Base-by-base conservation (phyloP, 805 yeast genomes). In the Candida xyloterini region DNA sequence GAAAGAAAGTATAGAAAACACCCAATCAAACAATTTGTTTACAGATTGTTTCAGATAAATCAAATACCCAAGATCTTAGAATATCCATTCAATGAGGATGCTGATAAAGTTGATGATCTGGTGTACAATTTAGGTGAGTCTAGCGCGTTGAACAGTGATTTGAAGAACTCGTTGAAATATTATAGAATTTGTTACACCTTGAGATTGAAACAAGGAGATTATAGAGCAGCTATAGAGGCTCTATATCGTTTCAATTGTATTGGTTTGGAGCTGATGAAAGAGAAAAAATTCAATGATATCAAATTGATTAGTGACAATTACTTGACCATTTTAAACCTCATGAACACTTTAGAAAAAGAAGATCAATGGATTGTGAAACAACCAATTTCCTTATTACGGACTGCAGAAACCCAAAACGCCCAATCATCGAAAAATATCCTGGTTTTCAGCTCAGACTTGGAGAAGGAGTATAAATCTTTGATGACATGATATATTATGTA, bases 181-280 rank as follows among this genome's bases (percentile, higher is more conserved):
- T 76, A 70, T 60, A 67, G 76, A 46, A 65, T 77, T 13, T 60
- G 74, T 32, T 76, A 75, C 48, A 57, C 79, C 0, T 71, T 79
- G 67, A 64, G 80, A 43, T 66, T 65, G 35, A 68, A 69, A 25
- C 57, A 55, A 26, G 78, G 74, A 4, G 74, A 79, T 53, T 68
- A 56, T 40, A 62, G 83, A 40, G 78, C 77, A 15, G 68, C 75
- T 2, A 55, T 63, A 18, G 74, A 71, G 42, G 59, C 74, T 3
- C 42, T 72, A 26, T 68, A 70, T 43, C 60, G 70, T 27, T 69
- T 65, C 44, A 69, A 70, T 29, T 46, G 48, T 25, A 54, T 58
- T 30, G 56, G 52, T 1, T 7, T 41, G 15, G 43, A 45, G 29
- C 21, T 41, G 21, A 18, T 15, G 24, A 36, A 38, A 15, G 15